phyloP scores from a whole-genome alignment of 441 rosid species.

The Eruca vesicaria region DNA sequence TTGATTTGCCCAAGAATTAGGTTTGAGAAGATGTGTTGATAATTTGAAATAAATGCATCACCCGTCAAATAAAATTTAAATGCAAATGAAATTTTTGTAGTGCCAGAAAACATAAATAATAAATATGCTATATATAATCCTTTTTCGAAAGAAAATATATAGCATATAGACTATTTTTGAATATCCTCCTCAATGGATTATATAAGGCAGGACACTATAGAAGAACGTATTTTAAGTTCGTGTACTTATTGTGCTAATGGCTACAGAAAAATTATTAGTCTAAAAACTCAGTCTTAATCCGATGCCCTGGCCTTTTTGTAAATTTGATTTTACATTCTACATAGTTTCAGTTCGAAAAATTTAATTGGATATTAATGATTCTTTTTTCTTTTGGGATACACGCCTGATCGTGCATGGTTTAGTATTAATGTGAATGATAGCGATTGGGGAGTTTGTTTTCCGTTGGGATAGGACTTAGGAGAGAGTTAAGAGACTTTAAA shows the following conservation, averaged over 20 bases:
- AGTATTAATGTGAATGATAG: not conserved
- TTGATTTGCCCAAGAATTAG: conserved; percentile 38
- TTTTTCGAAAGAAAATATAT: too few species aligned
- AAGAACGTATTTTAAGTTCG: not conserved
- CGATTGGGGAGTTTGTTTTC: not conserved
- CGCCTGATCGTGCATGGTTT: not conserved
- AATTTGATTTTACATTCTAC: not conserved
- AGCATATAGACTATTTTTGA: not conserved
- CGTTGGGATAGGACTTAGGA: not conserved
- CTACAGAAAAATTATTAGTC: not conserved
- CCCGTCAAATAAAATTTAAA: conserved; percentile 20
- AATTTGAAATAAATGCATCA: conserved; percentile 37
- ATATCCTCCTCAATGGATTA: conserved; percentile 1
- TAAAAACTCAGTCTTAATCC: not conserved
- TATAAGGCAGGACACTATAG: not conserved
- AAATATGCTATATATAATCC: not conserved
- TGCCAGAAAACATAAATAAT: not conserved
- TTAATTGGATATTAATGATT: not conserved
- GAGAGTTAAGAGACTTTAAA: not conserved
- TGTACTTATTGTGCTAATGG: not conserved
- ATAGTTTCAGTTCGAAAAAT: not conserved
- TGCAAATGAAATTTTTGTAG: not conserved
- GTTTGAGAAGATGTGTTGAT: conserved; percentile 33
- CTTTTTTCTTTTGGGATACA: not conserved
- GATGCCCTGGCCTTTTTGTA: not conserved